phyloP scores from a whole-genome alignment of 108 stramenopile species.

The Skeletonema marinoi region DNA sequence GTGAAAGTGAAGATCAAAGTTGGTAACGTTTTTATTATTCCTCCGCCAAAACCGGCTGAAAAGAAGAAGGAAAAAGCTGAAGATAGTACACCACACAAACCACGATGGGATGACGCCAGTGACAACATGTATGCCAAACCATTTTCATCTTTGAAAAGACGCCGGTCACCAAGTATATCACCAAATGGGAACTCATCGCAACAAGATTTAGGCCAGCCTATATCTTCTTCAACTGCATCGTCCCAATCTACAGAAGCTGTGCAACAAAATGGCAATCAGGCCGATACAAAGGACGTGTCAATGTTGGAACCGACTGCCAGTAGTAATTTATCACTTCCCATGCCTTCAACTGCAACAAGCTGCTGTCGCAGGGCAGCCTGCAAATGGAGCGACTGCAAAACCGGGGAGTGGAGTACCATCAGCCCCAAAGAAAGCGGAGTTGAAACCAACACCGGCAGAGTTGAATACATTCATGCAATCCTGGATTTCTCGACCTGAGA shows the following conservation, averaged over 20 bases:
- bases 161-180: neutral
- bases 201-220: neutral
- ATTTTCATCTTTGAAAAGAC: neutral
- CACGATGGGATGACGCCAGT: neutral
- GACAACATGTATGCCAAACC: neutral
- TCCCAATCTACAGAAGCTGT: neutral
- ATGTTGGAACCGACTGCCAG: neutral
- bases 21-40: neutral
- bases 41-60: neutral
- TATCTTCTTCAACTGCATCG: neutral
- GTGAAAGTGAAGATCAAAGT: conserved; percentile 1
- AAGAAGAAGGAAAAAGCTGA: neutral
- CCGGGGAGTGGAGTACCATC: neutral
- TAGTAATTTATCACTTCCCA: neutral
- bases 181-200: neutral
- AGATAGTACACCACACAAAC: neutral
- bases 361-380: neutral
- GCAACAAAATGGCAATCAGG: neutral
- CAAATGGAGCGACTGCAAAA: neutral
- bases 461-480: conserved; percentile 8
- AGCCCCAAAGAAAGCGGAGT: neutral
- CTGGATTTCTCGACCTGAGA: conserved; percentile 7
- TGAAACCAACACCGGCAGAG: neutral
- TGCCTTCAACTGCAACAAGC: neutral
- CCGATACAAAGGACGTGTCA: neutral